Percentiles rank a stretch among this genome's conserved stretches.
Conservation (phyloP, 139 green algal species). For the Yamagishiella unicocca region DNA sequence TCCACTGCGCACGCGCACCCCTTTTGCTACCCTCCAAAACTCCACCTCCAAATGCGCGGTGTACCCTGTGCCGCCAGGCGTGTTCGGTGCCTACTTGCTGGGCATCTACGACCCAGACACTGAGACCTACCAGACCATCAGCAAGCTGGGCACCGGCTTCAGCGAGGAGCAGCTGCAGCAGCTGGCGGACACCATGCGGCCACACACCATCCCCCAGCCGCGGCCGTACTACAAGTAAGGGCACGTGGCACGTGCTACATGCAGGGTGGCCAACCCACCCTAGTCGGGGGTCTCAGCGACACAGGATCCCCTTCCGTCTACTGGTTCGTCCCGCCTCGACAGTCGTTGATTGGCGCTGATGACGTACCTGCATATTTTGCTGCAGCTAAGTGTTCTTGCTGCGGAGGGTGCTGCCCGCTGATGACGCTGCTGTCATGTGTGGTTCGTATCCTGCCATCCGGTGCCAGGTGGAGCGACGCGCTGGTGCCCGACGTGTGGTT, state of each 20-base stretch:
- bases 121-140: slow-evolving; percentile 93
- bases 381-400: too few relatives aligned
- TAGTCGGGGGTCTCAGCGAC: too few relatives aligned
- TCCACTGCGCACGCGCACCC: too few relatives aligned
- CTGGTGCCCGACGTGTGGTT: slow-evolving; percentile 96
- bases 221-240: slow-evolving; percentile 85
- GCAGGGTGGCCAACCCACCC: too few relatives aligned
- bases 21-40: background rate
- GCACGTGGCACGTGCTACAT: background rate
- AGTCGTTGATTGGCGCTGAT: too few relatives aligned
- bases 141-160: slow-evolving; percentile 98
- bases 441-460: too few relatives aligned
- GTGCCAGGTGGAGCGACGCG: slow-evolving; percentile 77
- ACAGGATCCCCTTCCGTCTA: too few relatives aligned
- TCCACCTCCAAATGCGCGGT: too few relatives aligned
- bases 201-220: slow-evolving; percentile 73
- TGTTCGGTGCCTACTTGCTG: slow-evolving; percentile 96
- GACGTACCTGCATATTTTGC: too few relatives aligned
- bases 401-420: too few relatives aligned
- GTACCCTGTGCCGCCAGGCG: slow-evolving; percentile 57
- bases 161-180: slow-evolving; percentile 88
- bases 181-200: slow-evolving; percentile 78
- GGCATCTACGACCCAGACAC: slow-evolving; percentile 90
- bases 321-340: too few relatives aligned
- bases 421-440: too few relatives aligned